Evolutionary conservation across 192 early-diverging fungal genomes (phyloP).

Genomic region (Gorgonomyces haynaldii): DNA sequence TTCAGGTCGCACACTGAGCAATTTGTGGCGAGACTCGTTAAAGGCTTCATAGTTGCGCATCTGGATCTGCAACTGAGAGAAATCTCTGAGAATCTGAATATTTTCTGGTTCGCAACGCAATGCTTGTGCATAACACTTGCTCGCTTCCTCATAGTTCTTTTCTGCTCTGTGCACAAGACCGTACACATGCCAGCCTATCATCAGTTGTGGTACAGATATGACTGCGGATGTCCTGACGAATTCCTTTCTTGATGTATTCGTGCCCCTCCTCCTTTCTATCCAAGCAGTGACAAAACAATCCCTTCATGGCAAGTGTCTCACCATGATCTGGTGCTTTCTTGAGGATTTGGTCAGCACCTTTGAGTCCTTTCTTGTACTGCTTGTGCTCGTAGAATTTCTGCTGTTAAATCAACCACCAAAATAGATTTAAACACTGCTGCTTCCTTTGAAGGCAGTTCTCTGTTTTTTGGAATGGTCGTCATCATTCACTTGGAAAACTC

Average conservation of each 20-base stretch:
- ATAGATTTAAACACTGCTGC: constrained; percentile 4
- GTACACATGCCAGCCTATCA: constrained; percentile 98
- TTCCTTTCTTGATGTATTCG: constrained; percentile 72
- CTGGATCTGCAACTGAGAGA: constrained; percentile 74
- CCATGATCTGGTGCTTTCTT: constrained; percentile 91
- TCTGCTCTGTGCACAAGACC: constrained; percentile 85
- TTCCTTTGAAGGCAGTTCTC: constrained; percentile 6
- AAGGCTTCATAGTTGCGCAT: constrained; percentile 76
- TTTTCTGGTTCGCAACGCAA: constrained; percentile 79
- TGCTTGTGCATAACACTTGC: constrained; percentile 82
- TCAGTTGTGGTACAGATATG: too few relatives aligned
- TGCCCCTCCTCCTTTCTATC: constrained; percentile 89
- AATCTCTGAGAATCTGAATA: constrained; percentile 84
- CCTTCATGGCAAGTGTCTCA: constrained; percentile 93
- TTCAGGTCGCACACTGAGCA: constrained; percentile 58
- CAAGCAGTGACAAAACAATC: constrained; percentile 78
- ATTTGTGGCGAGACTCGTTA: constrained; percentile 45
- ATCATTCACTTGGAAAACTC: not conserved
- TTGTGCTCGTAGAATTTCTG: constrained; percentile 91
- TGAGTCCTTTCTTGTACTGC: constrained; percentile 92
- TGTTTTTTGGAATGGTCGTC: not conserved
- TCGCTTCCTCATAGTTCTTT: constrained; percentile 85
- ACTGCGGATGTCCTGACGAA: constrained; percentile 66
- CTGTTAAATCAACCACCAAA: not conserved
- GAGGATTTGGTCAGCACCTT: constrained; percentile 79